phyloP scores from a whole-genome alignment of 202 grass and related monocot genomes.

The Alloteropsis angusta region DNA sequence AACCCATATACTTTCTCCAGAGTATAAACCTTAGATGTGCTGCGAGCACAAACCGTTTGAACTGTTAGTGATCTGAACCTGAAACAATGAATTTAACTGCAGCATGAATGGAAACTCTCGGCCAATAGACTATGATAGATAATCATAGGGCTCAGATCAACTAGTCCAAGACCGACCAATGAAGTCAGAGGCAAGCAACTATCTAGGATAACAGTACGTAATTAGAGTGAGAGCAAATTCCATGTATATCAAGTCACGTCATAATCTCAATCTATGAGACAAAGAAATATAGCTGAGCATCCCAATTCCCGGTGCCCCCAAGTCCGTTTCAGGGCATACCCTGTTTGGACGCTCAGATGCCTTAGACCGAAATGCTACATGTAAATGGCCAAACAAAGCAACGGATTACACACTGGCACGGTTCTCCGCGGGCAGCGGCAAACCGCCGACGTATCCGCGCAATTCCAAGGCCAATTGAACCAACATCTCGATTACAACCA shows the following conservation, averaged over 20 bases:
- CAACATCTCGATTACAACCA: neutral
- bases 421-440: neutral
- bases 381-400: neutral
- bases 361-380: conserved; percentile 18
- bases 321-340: neutral
- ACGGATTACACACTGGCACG: neutral
- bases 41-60: conserved; percentile 22
- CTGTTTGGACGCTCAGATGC: neutral
- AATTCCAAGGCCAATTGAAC: neutral
- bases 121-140: neutral
- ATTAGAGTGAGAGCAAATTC: neutral
- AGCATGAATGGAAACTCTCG: neutral
- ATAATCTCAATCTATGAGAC: neutral
- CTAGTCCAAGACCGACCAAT: conserved; percentile 4
- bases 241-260: neutral
- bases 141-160: neutral
- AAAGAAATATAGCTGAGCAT: neutral
- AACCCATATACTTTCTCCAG: conserved; percentile 43
- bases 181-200: neutral
- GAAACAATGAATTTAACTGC: neutral
- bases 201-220: neutral
- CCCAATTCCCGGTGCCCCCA: neutral
- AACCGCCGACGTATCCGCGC: neutral
- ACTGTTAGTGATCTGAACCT: neutral
- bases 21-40: conserved; percentile 54